Conservation (phyloP, 345 rosid genomes). For the Sonneratia alba region DNA sequence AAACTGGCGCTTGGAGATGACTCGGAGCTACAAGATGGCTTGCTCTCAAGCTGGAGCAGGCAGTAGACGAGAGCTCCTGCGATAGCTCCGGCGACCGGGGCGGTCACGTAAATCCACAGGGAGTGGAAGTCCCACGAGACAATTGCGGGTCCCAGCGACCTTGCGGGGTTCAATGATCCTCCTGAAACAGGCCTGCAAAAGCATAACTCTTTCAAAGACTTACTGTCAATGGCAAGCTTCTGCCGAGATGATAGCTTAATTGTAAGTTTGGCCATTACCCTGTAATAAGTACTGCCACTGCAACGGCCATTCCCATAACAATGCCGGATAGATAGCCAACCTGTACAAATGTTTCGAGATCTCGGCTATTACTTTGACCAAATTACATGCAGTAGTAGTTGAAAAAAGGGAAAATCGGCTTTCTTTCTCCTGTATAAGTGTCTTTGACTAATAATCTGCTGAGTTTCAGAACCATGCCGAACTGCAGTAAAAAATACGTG, state of each 20-base stretch:
- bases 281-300: slow-evolving; percentile 70
- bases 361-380: background rate
- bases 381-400: background rate
- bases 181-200: slow-evolving; percentile 71
- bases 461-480: background rate
- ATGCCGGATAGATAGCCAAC: slow-evolving; percentile 52
- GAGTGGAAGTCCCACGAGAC: slow-evolving; percentile 52
- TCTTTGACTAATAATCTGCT: no score
- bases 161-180: slow-evolving; percentile 88
- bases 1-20: slow-evolving; percentile 24
- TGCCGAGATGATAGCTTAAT: background rate
- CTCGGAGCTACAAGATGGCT: slow-evolving; percentile 16
- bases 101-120: slow-evolving; percentile 74
- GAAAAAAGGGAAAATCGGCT: background rate
- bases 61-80: slow-evolving; percentile 42
- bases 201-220: background rate
- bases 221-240: background rate
- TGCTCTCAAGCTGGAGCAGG: slow-evolving; percentile 26
- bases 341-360: slow-evolving; percentile 23
- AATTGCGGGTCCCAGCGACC: slow-evolving; percentile 89
- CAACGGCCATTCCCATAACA: slow-evolving; percentile 55
- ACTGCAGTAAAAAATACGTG: background rate
- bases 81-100: slow-evolving; percentile 59
- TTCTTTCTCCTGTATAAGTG: no score
- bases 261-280: slow-evolving; percentile 26